Base-by-base conservation (phyloP, 2,329 filamentous ascomycete species). In the Exophiala dermatitidis region DNA sequence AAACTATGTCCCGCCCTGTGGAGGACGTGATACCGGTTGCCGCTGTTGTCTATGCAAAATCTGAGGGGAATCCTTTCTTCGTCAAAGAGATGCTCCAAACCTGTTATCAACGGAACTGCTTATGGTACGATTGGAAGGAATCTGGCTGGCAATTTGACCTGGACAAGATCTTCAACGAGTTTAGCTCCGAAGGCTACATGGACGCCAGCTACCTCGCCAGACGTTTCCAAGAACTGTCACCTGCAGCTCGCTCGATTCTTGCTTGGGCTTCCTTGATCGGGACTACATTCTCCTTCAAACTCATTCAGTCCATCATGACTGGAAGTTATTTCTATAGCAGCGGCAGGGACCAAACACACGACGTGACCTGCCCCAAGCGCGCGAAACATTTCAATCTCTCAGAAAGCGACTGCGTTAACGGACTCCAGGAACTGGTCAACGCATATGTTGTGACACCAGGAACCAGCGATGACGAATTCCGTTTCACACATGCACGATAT, bases 51-150 rank as follows among this genome's bases (percentile, higher is more conserved):
- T 87, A 94, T 67, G 90, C 91, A 64, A 94, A 93, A 71, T 91
- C 88, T 5, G 81, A 81, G 29, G 90, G 90, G 1, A 95, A 95
- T 57, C 85, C 90, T 0, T 96, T 95, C 64, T 94, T 93, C 64
- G 86, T 95, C 68, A 80, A 88, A 51, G 88, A 95, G 70, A 94
- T 96, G 79, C 78, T 96, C 3, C 88, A 88, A 64, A 85, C 86
- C 2, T 94, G 88, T 66, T 84, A 95, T 67, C 82, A 88, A 38
- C 93, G 88, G 65, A 85, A 85, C 61, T 95, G 88, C 67, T 86
- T 96, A 46, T 95, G 84, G 80, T 96, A 95, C 68, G 89, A 90
- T 57, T 95, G 93, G 77, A 83, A 83, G 62, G 81, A 85, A 59
- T 87, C 83, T 44, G 78, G 80, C 43, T 97, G 91, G 91, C 78